A percentile compares a stretch with the other conserved stretches of the same genome.
These are phyloP conservation scores for Fusarium chaquense DNA, from an alignment of 2,329 filamentous ascomycete genomes.

Conservation along the genomic window DNA sequence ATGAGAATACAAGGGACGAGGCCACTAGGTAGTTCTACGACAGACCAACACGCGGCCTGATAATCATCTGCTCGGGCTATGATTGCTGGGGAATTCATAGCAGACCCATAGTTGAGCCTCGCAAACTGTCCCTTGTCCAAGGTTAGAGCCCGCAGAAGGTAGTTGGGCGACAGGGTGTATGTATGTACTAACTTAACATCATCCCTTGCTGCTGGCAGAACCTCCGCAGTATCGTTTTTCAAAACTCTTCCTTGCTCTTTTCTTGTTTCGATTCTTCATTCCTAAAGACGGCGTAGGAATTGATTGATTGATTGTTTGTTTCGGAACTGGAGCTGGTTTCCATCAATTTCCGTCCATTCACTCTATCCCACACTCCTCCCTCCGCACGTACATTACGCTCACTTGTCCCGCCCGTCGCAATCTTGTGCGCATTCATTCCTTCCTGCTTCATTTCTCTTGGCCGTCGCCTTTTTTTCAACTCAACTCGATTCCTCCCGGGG, in stretches of 20 bases:
- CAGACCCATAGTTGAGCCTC: constrained; percentile 16
- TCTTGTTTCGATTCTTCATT: constrained; percentile 37
- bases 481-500: constrained; percentile 34
- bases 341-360: constrained; percentile 25
- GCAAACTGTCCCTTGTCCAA: constrained; percentile 16
- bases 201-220: constrained; percentile 14
- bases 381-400: constrained; percentile 32
- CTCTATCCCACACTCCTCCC: not conserved
- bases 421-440: constrained; percentile 5
- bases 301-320: constrained; percentile 29
- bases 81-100: constrained; percentile 42
- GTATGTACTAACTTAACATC: constrained; percentile 16
- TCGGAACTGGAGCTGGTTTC: constrained; percentile 32
- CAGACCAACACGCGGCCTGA: constrained; percentile 30
- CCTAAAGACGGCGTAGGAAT: constrained; percentile 39
- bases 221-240: constrained; percentile 23
- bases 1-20: constrained; percentile 20
- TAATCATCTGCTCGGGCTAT: constrained; percentile 28
- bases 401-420: constrained; percentile 16
- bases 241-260: constrained; percentile 28
- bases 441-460: constrained; percentile 23
- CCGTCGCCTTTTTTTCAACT: constrained; percentile 4
- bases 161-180: not conserved
- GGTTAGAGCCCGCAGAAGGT: not conserved
- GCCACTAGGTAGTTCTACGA: constrained; percentile 22